Percentiles rank a stretch among this genome's conserved stretches.
phyloP scores from a whole-genome alignment of 805 yeast genomes.

The Myxozyma melibiosi region DNA sequence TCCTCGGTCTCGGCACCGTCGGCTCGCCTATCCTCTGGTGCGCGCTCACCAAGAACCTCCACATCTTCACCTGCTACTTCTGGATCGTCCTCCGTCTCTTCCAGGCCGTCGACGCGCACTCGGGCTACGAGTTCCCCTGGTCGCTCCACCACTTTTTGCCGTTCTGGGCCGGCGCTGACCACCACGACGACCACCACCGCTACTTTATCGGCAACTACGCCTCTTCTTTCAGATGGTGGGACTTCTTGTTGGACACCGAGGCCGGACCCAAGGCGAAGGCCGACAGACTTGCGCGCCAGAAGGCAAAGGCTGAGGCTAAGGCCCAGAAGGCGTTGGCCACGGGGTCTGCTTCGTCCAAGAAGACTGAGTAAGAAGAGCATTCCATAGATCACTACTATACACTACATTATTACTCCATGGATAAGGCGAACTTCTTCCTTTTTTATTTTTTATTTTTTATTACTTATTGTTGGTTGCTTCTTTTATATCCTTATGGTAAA shows the following conservation, averaged over 20 bases:
- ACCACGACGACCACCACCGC: slow-evolving; percentile 89
- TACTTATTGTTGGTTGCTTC: not conserved
- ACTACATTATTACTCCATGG: not conserved
- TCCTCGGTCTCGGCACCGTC: slow-evolving; percentile 92
- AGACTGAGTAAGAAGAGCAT: slow-evolving; percentile 23
- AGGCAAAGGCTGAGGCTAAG: slow-evolving; percentile 46
- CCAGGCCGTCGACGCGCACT: slow-evolving; percentile 97
- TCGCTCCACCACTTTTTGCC: slow-evolving; percentile 90
- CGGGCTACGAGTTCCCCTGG: slow-evolving; percentile 98
- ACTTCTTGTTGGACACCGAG: slow-evolving; percentile 81
- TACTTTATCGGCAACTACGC: slow-evolving; percentile 95
- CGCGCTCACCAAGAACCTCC: slow-evolving; percentile 72
- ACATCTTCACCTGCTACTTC: slow-evolving; percentile 80
- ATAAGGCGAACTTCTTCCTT: not conserved
- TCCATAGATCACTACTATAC: not conserved
- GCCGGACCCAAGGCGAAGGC: slow-evolving; percentile 80
- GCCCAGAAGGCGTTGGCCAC: slow-evolving; percentile 51
- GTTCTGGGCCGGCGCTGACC: slow-evolving; percentile 44
- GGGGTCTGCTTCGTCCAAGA: slow-evolving; percentile 23
- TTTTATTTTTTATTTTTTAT: not conserved
- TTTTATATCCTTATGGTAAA: no score
- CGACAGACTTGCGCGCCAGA: slow-evolving; percentile 62
- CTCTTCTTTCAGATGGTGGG: slow-evolving; percentile 96
- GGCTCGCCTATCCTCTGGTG: slow-evolving; percentile 91
- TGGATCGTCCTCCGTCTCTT: slow-evolving; percentile 88